A percentile compares a stretch with the other conserved stretches of the same genome.
These are phyloP conservation scores for Pythium rishiriense DNA, from an alignment of 352 stramenopile genomes.

Conservation along the genomic window DNA sequence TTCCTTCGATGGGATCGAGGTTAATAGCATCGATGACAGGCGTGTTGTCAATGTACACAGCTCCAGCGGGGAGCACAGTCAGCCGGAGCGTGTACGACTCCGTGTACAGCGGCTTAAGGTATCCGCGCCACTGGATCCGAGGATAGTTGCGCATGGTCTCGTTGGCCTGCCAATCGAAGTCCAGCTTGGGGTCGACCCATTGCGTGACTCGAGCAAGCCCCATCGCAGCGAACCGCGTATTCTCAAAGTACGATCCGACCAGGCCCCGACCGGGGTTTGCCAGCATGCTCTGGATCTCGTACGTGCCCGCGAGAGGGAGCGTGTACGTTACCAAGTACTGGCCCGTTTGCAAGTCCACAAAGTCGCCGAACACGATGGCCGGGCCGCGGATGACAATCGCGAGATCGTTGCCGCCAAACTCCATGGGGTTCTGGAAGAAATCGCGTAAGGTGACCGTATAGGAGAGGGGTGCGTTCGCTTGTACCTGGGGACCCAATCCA, in stretches of 20 bases:
- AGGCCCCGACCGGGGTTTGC: slow-evolving; percentile 26
- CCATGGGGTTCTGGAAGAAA: slow-evolving; percentile 18
- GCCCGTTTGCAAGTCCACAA: slow-evolving; percentile 16
- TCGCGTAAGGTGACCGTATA: slow-evolving; percentile 18
- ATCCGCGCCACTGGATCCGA: slow-evolving; percentile 30
- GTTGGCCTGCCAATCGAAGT: slow-evolving; percentile 29
- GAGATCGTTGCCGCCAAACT: slow-evolving; percentile 22
- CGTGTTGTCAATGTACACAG: slow-evolving; percentile 27
- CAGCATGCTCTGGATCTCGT: slow-evolving; percentile 21
- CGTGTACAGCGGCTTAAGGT: slow-evolving; percentile 20
- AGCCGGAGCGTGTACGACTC: slow-evolving; percentile 24
- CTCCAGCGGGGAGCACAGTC: slow-evolving; percentile 6
- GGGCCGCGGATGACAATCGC: slow-evolving; percentile 17
- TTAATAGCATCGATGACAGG: slow-evolving; percentile 28
- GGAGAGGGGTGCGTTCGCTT: background rate
- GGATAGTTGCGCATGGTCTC: slow-evolving; percentile 30
- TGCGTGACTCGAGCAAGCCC: slow-evolving; percentile 8
- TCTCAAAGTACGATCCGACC: slow-evolving; percentile 28
- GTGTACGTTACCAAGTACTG: slow-evolving; percentile 26
- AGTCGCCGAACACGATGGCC: slow-evolving; percentile 9
- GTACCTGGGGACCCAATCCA: slow-evolving; percentile 25
- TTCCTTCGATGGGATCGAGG: background rate
- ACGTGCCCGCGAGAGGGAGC: slow-evolving; percentile 10
- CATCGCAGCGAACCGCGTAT: slow-evolving; percentile 11
- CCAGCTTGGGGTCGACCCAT: slow-evolving; percentile 21